Percentiles rank a stretch among this genome's conserved stretches.
These are phyloP conservation scores for Oemleria cerasiformis DNA, from an alignment of 306 rosid genomes.

Conservation along the genomic window DNA sequence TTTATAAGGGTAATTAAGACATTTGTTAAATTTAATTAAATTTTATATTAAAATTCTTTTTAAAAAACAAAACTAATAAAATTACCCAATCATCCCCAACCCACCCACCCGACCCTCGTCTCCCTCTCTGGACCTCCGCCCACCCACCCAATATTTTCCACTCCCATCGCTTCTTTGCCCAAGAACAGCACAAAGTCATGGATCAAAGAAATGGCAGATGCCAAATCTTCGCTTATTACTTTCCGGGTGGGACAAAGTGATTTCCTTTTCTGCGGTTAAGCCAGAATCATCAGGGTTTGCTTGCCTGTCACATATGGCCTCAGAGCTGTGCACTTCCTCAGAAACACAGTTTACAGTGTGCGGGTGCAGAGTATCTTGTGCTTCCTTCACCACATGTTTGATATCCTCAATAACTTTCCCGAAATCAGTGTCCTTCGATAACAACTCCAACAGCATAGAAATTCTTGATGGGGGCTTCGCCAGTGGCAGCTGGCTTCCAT, in stretches of 20 bases:
- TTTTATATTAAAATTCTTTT: no score
- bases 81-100: no score
- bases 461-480: constrained; percentile 72
- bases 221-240: constrained; percentile 48
- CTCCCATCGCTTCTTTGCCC: constrained; percentile 67
- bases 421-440: constrained; percentile 61
- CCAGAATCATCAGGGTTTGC: constrained; percentile 69
- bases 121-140: no score
- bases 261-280: constrained; percentile 47
- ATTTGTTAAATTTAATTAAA: no score
- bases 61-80: no score
- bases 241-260: constrained; percentile 41
- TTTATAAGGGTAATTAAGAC: no score
- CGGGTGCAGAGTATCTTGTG: constrained; percentile 43
- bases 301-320: constrained; percentile 53
- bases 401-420: constrained; percentile 73
- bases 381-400: constrained; percentile 63
- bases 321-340: constrained; percentile 44
- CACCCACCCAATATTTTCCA: no score
- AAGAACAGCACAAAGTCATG: constrained; percentile 68
- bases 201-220: constrained; percentile 73
- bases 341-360: constrained; percentile 40
- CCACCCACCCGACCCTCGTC: no score
- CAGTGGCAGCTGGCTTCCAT: constrained; percentile 41
- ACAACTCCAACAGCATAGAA: constrained; percentile 57